Conservation (phyloP, 2,329 filamentous ascomycete species). For the Ceratocystis huliohia region DNA sequence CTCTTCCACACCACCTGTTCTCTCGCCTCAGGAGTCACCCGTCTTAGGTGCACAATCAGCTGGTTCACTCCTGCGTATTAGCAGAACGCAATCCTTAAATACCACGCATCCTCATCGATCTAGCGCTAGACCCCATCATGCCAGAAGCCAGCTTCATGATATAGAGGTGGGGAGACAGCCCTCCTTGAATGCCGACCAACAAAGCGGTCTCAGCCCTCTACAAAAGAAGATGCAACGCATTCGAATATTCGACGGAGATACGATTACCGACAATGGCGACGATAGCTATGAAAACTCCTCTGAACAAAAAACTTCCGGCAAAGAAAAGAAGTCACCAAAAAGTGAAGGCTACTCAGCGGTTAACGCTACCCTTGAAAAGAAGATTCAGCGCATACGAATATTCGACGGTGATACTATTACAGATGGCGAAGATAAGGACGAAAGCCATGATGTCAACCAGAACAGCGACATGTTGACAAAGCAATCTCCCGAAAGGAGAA, state of each 20-base stretch:
- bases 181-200: neutral
- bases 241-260: slow-evolving; percentile 7
- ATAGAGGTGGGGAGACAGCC: neutral
- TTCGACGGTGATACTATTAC: neutral
- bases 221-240: slow-evolving; percentile 5
- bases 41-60: neutral
- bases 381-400: neutral
- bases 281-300: neutral
- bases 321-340: neutral
- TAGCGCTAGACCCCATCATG: neutral
- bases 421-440: neutral
- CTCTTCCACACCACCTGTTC: neutral
- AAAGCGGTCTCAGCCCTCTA: neutral
- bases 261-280: neutral
- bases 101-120: neutral
- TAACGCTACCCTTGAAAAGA: neutral
- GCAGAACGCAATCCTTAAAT: neutral
- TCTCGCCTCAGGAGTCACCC: neutral
- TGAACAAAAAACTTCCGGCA: neutral
- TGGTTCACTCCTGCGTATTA: neutral
- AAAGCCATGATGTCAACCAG: too few species aligned
- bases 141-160: neutral
- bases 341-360: neutral
- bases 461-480: too few species aligned
- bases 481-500: too few species aligned